Base-by-base conservation (phyloP, 352 stramenopile species). In the Phytophthora macrochlamydospora region DNA sequence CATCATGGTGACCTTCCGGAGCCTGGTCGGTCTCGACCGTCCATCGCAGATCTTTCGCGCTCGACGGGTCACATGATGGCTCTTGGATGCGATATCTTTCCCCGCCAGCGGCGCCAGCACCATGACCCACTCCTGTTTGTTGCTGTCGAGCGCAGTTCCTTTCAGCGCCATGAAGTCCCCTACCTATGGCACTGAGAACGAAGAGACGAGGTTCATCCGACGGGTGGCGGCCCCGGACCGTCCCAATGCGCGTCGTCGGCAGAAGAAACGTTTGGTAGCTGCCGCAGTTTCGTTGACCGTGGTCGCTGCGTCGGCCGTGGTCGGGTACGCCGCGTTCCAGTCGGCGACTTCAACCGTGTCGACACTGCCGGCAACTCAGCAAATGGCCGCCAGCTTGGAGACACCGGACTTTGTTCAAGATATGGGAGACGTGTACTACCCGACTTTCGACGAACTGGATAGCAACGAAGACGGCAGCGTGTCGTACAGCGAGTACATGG, bases 201-300 rank as follows among this genome's bases (percentile, higher is more conserved):
- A 89, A 64, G 77, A 89, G 33, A 79, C 67, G 38, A 72, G 62
- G 52, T 89, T 89, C 73, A 85, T 86, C 60, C 77, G 77, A 24
- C 79, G 79, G 45, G 79, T 85, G 35, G 69, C 18, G 18, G 18
- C 18, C 18, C 18, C 18, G 18, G 18, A 24, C 18, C 18, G 18
- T 24, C 18, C 18, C 18, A 24, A 24, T 24, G 18, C 0, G 18
- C 18, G 18, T 24, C 18, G 0, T 24, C 18, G 18, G 18, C 18
- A 24, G 18, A 24, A 24, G 18, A 24, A 24, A 24, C 18, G 18
- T 24, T 24, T 24, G 18, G 18, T 65, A 0, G 40, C 82, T 24
- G 74, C 67, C 35, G 81, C 76, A 43, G 76, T 71, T 38, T 76
- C 70, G 1, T 46, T 78, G 48, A 63, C 71, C 1, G 46, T 87